phyloP scores from a whole-genome alignment of 768 basidiomycete species.

The Thelephora aurantiotincta region DNA sequence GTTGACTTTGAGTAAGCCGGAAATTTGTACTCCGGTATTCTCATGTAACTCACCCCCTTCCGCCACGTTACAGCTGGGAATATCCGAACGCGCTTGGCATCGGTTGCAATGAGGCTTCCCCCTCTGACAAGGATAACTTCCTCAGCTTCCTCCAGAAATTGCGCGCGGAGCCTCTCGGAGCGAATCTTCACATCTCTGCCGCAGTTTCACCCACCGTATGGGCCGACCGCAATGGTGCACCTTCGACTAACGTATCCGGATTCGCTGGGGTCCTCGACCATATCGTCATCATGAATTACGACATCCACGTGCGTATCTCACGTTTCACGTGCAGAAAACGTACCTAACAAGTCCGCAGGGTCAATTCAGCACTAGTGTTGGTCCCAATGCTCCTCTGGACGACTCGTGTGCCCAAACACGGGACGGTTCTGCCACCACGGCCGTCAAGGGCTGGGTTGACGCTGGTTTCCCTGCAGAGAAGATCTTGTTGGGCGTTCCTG shows the following conservation, averaged over 20 bases:
- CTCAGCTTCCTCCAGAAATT: slow-evolving; percentile 62
- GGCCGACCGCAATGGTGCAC: slow-evolving; percentile 32
- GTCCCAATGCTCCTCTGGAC: slow-evolving; percentile 79
- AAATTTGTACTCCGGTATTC: slow-evolving; percentile 1
- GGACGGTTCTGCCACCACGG: slow-evolving; percentile 65
- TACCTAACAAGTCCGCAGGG: background rate
- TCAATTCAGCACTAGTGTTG: slow-evolving; percentile 28
- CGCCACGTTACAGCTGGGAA: slow-evolving; percentile 52
- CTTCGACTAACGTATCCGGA: slow-evolving; percentile 51
- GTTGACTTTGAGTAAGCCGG: slow-evolving; percentile 25
- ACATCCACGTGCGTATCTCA: slow-evolving; percentile 23
- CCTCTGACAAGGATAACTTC: slow-evolving; percentile 61
- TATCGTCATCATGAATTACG: slow-evolving; percentile 59
- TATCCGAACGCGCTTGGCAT: slow-evolving; percentile 58
- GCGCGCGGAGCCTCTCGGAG: slow-evolving; percentile 33
- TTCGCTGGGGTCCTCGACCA: slow-evolving; percentile 62
- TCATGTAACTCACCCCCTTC: background rate
- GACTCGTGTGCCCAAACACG: slow-evolving; percentile 60
- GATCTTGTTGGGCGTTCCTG: slow-evolving; percentile 75
- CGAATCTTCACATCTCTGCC: slow-evolving; percentile 42
- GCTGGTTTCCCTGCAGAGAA: slow-evolving; percentile 69
- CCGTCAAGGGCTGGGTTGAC: slow-evolving; percentile 58
- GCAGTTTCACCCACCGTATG: slow-evolving; percentile 37
- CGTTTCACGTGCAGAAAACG: background rate
- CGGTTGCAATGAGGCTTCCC: slow-evolving; percentile 47